Conservation (phyloP, 306 rosid genomes). For the Arachis stenosperma region DNA sequence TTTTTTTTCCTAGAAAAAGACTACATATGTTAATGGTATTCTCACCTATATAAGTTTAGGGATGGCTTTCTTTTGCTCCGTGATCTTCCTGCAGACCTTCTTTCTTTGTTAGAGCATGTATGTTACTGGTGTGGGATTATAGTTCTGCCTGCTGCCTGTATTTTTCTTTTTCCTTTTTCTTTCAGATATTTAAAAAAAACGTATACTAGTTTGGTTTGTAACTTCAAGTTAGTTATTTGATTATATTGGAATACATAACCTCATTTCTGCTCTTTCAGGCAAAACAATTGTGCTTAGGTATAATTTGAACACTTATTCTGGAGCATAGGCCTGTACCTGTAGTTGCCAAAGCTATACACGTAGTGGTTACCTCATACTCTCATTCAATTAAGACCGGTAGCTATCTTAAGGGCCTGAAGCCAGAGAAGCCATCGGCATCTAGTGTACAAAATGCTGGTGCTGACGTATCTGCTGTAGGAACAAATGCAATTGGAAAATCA, state of each 20-base stretch:
- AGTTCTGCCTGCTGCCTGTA: no score
- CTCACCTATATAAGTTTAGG: background rate
- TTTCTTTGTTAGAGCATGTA: no score
- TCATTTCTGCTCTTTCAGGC: constrained; percentile 65
- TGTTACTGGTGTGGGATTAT: no score
- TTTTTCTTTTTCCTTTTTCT: no score
- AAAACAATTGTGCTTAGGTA: constrained; percentile 83
- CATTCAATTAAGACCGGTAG: constrained; percentile 67
- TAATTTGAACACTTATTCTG: constrained; percentile 70
- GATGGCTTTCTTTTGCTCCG: no score
- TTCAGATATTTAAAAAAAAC: no score
- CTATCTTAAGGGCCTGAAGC: constrained; percentile 61
- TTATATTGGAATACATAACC: constrained; percentile 4
- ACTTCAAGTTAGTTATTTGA: constrained; percentile 22
- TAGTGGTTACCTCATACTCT: constrained; percentile 69
- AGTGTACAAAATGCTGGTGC: constrained; percentile 53
- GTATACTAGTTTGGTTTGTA: constrained; percentile 23
- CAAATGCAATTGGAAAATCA: constrained; percentile 57
- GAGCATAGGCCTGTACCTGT: constrained; percentile 78
- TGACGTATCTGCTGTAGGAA: constrained; percentile 52
- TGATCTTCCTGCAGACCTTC: no score
- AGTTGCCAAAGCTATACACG: constrained; percentile 84
- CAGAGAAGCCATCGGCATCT: constrained; percentile 60
- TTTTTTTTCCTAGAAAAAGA: constrained; percentile 30
- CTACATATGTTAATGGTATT: constrained; percentile 6